phyloP scores from a whole-genome alignment of 371 early-diverging fungal species.

The Mortierella sp. region DNA sequence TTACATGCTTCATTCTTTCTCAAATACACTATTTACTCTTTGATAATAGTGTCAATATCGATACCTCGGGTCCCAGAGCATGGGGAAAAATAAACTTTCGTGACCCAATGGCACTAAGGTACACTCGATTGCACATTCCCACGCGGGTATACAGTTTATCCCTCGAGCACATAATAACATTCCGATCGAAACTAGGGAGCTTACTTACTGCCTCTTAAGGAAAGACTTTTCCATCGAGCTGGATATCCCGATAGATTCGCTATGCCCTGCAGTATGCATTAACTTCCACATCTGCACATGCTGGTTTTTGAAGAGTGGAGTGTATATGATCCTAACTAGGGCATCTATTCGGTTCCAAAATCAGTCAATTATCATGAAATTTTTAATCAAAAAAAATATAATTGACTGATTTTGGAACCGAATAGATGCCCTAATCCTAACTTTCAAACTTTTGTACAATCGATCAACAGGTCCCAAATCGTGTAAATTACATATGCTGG shows the following conservation, averaged over 20 bases:
- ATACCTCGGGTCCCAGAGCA: neutral
- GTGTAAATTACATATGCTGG: conserved; percentile 53
- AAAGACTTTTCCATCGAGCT: conserved; percentile 46
- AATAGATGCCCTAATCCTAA: no score
- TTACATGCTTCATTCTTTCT: neutral
- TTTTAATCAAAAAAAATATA: no score
- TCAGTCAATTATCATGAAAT: no score
- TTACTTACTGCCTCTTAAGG: conserved; percentile 38
- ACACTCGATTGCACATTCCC: neutral
- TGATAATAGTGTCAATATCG: conserved; percentile 19
- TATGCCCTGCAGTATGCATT: conserved; percentile 49
- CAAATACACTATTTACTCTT: neutral
- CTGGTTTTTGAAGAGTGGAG: no score
- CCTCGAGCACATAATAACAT: neutral
- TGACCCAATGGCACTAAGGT: conserved; percentile 43
- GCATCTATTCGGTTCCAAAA: no score
- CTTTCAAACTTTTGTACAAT: neutral
- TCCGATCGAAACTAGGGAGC: conserved; percentile 16
- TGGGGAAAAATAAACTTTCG: conserved; percentile 35
- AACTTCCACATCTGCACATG: no score
- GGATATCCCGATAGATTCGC: conserved; percentile 45
- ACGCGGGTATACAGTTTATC: neutral
- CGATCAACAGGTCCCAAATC: conserved; percentile 42
- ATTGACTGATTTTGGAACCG: no score
- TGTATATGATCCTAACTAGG: neutral